Evolutionary conservation across 148 eudicot genomes (phyloP), one percentile per base, ranked within the genome.

Genomic region (Hydrangea macrophylla): DNA sequence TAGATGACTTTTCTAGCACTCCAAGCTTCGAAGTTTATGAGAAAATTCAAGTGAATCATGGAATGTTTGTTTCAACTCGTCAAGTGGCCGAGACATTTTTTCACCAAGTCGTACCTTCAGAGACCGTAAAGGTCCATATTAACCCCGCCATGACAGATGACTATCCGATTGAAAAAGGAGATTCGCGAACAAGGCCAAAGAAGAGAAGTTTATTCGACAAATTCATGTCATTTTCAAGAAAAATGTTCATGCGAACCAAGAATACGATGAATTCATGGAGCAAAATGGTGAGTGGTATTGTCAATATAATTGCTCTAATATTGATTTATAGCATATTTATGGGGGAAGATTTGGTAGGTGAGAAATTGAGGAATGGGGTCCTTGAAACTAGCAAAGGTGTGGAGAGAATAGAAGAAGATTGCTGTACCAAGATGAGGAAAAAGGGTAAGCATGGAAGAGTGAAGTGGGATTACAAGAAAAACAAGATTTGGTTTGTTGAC

Each of bases 31-130:
- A 84, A 36, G 78, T 86, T 1, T 76, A 78, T 32, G 88, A 90
- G 61, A 84, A 85, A 36, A 77, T 79, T 0, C 83, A 93, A 74
- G 80, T 88, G 42, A 93, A 71, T 53, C 95, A 85, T 40, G 84
- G 81, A 58, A 70, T 88, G 36, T 66, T 78, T 2, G 79, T 90
- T 10, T 88, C 95, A 5, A 83, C 92, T 17, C 71, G 85, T 59
- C 90, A 88, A 73, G 69, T 70, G 17, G 72, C 85, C 15, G 79
- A 86, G 50, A 93, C 96, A 58, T 88, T 73, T 26, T 93, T 86
- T 40, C 98, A 88, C 67, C 89, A 80, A 57, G 77, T 88, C 9
- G 77, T 76, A 53, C 96, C 96, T 45, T 81, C 98, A 1, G 82
- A 74, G 66, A 90, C 79, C 0, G 88, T 92, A 7, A 86, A 75